Percentiles rank a stretch among this genome's conserved stretches.
These are phyloP conservation scores for Trametes pubescens DNA, from an alignment of 1,284 basidiomycete species.

Conservation along the genomic window DNA sequence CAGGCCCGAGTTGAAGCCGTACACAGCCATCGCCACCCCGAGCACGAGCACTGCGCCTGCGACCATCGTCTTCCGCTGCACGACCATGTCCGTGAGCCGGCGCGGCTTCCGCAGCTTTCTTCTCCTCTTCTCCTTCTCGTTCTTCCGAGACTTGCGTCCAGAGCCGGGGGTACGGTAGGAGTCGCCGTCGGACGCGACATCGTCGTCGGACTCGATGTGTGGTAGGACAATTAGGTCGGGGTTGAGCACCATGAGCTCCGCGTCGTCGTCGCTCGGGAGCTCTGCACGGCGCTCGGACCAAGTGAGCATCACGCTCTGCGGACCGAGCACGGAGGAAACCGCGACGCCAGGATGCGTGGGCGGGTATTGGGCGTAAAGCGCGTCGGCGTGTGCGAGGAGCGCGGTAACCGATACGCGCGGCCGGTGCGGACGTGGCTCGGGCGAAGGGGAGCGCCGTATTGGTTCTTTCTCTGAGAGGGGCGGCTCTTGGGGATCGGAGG, in stretches of 20 bases:
- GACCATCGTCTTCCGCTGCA: conserved; percentile 58
- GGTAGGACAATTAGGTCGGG: conserved; percentile 63
- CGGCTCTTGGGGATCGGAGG: conserved; percentile 6
- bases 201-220: conserved; percentile 43
- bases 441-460: conserved; percentile 26
- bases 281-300: conserved; percentile 57
- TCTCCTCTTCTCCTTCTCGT: conserved; percentile 35
- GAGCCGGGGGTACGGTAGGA: neutral
- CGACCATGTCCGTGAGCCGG: conserved; percentile 40
- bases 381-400: conserved; percentile 55
- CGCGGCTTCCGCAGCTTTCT: conserved; percentile 41
- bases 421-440: conserved; percentile 30
- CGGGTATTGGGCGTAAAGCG: conserved; percentile 52
- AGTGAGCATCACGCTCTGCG: conserved; percentile 65
- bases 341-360: conserved; percentile 54
- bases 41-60: conserved; percentile 71
- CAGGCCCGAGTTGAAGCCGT: conserved; percentile 49
- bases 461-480: conserved; percentile 24
- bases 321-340: conserved; percentile 74
- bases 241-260: conserved; percentile 66
- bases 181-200: conserved; percentile 40
- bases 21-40: conserved; percentile 72
- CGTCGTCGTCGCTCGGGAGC: conserved; percentile 60
- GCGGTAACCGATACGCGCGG: conserved; percentile 48
- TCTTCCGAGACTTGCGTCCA: conserved; percentile 36